phyloP scores from a whole-genome alignment of 805 yeast genomes.

The Brettanomyces nanus region DNA sequence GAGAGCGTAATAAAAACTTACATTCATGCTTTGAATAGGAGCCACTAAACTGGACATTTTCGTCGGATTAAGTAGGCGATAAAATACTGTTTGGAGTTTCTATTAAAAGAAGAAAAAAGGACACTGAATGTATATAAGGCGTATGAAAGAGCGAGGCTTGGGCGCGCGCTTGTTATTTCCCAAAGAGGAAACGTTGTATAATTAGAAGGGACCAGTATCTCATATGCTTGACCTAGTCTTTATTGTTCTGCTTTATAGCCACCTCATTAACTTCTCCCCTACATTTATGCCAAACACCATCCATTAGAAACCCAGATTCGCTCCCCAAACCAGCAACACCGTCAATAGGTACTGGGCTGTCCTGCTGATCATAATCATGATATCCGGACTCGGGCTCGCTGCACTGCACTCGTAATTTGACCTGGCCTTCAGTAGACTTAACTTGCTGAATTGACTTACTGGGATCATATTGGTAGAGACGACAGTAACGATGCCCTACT shows the following conservation, averaged over 20 bases:
- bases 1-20: conserved; percentile 4
- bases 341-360: conserved; percentile 6
- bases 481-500: conserved; percentile 14
- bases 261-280: conserved; percentile 23
- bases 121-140: no score
- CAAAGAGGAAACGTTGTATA: no score
- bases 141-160: no score
- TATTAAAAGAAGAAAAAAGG: no score
- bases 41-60: background rate
- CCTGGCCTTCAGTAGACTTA: background rate
- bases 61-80: background rate
- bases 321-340: conserved; percentile 27
- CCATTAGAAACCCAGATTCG: conserved; percentile 24
- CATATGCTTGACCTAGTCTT: no score
- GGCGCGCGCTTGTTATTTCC: no score
- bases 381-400: conserved; percentile 13
- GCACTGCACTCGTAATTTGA: conserved; percentile 17
- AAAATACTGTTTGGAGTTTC: no score
- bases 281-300: conserved; percentile 25
- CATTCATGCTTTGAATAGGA: conserved; percentile 5
- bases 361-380: conserved; percentile 2
- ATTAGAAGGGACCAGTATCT: no score
- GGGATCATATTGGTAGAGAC: conserved; percentile 13
- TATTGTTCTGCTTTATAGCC: no score
- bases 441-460: background rate